A percentile compares a stretch with the other conserved stretches of the same genome.
Conservation (phyloP, 2,329 filamentous ascomycete genomes). For the Pyrenophora tritici-repentis region DNA sequence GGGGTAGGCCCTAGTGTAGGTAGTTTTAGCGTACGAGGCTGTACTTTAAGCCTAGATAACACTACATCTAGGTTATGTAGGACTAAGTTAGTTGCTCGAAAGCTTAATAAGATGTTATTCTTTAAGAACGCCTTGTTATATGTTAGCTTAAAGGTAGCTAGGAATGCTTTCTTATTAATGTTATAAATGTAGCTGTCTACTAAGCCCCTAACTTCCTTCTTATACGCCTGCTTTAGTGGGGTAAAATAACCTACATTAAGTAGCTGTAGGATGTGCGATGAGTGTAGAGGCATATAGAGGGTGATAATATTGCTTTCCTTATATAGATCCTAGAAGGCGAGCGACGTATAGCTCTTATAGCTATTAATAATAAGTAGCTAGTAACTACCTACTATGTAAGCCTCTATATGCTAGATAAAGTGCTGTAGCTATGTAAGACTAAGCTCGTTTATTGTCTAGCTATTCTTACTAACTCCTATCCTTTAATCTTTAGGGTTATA, state of each 20-base stretch:
- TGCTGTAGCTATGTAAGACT: no score
- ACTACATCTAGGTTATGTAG: no score
- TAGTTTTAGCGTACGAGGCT: no score
- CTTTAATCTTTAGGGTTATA: no score
- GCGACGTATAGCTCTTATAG: constrained; percentile 11
- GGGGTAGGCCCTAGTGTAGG: no score
- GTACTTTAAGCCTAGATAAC: no score
- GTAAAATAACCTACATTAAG: not conserved
- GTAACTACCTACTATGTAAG: constrained; percentile 4
- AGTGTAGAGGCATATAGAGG: not conserved
- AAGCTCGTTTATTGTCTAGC: no score
- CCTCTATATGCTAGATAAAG: not conserved
- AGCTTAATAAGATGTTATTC: no score
- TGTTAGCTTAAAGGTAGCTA: no score
- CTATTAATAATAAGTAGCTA: constrained; percentile 9
- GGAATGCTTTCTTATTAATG: not conserved
- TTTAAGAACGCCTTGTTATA: no score
- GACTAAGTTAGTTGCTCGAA: no score
- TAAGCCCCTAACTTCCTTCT: not conserved
- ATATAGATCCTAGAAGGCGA: constrained; percentile 9
- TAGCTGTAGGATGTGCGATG: not conserved
- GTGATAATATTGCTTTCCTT: constrained; percentile 10
- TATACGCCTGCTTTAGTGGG: not conserved
- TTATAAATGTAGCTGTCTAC: not conserved
- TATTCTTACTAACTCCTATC: no score